Evolutionary conservation across 2,329 filamentous ascomycete species (phyloP), one percentile per base, ranked within the genome.

Genomic region (Aspergillus tanneri): DNA sequence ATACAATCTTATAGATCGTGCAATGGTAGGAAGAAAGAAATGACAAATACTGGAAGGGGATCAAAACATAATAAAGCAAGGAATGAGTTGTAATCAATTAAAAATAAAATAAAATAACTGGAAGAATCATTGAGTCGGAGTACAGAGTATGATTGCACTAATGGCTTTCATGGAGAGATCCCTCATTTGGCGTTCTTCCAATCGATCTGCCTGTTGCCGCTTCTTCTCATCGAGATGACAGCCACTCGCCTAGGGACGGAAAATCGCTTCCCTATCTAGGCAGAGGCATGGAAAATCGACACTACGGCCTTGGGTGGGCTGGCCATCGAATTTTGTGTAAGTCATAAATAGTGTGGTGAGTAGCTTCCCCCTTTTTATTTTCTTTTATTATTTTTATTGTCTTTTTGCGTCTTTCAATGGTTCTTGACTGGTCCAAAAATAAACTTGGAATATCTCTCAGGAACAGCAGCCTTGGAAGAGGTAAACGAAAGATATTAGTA

Each of bases 191-290:
- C 27, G 36, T 16, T 12, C 38, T 39, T 42, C 43, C 47, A 41
- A 42, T 50, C 36, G 30, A 41, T 46, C 42, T 38, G 22, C 30
- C 18, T 5, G 32, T 43, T 34, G 10, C 30, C 39, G 38, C 24
- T 21, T 43, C 27, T 42, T 12, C n/a, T 37, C 38, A n/a, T 27
- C 34, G 36, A 41, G 14, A 19, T 34, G 21, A 43, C 12, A 23
- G 23, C 12, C 25, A 28, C n/a, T 35, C 14, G 24, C 35, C 25
- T 19, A 40, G 36, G n/a, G n/a, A n/a, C 24, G 32, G 41, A 35
- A 32, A 45, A 45, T 49, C 47, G 11, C 47, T 49, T 34, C 47
- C 36, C 10, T 19, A 38, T 38, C 23, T 23, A 37, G 39, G 21
- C 37, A 25, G 24, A 18, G 25, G 34, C 35, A 30, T 42, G 28